A percentile compares a stretch with the other conserved stretches of the same genome.
phyloP scores from a whole-genome alignment of 164 flowering plant species.

The Euptelea pleiosperma region DNA sequence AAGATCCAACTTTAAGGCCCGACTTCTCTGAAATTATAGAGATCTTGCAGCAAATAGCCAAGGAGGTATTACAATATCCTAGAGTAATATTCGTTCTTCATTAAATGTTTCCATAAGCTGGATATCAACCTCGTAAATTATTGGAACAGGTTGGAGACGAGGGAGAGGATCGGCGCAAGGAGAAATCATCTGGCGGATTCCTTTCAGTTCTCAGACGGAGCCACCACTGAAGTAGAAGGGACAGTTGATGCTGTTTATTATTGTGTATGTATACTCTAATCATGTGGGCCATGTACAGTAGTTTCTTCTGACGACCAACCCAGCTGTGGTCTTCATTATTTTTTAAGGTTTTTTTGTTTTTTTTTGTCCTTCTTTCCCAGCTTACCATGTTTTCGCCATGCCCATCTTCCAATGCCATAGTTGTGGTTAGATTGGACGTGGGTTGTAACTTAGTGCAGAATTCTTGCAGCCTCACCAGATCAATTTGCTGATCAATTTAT shows the following conservation, averaged over 20 bases:
- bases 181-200: slow-evolving; percentile 45
- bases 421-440: slow-evolving; percentile 3
- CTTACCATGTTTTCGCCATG: background rate
- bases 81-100: too few relatives aligned
- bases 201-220: slow-evolving; percentile 41
- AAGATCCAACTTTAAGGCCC: slow-evolving; percentile 68
- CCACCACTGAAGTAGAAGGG: slow-evolving; percentile 37
- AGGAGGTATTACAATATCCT: slow-evolving; percentile 47
- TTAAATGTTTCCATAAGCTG: background rate
- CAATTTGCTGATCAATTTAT: too few relatives aligned
- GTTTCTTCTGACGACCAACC: slow-evolving; percentile 3
- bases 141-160: slow-evolving; percentile 47
- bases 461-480: too few relatives aligned
- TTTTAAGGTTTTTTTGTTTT: background rate
- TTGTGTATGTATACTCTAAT: slow-evolving; percentile 13
- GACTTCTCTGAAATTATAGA: slow-evolving; percentile 63
- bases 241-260: slow-evolving; percentile 14
- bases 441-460: slow-evolving; percentile 10
- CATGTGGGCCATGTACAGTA: slow-evolving; percentile 23
- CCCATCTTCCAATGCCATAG: background rate
- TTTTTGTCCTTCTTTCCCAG: background rate
- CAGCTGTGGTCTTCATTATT: background rate
- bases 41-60: slow-evolving; percentile 48
- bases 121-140: background rate
- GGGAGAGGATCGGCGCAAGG: slow-evolving; percentile 40